Evolutionary conservation across 2,329 filamentous ascomycete species (phyloP).

Genomic region (Chrysoporthe puriensis): DNA sequence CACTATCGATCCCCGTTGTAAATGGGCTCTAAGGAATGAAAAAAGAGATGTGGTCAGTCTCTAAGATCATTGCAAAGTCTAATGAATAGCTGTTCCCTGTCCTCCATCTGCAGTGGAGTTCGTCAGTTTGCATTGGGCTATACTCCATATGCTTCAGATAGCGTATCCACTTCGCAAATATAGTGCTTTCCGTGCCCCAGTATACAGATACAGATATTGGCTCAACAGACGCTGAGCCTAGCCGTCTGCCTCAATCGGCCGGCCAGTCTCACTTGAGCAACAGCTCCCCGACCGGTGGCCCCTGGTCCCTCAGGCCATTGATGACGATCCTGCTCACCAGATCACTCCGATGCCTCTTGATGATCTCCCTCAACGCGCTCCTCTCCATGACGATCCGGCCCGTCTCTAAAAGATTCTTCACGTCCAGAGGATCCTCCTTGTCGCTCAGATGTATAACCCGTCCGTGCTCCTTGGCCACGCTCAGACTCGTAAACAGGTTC

Average conservation of each 20-base stretch:
- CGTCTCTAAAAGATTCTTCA: conserved; percentile 89
- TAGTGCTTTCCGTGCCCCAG: background rate
- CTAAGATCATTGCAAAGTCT: background rate
- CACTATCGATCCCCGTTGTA: background rate
- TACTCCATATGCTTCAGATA: background rate
- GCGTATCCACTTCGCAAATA: background rate
- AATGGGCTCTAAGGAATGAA: background rate
- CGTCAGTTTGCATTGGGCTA: background rate
- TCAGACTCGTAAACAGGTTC: conserved; percentile 69
- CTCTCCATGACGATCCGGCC: conserved; percentile 87
- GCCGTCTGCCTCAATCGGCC: background rate
- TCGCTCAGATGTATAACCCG: conserved; percentile 72
- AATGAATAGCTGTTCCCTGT: background rate
- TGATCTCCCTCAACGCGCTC: conserved; percentile 73
- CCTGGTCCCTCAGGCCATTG: conserved; percentile 42
- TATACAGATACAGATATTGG: background rate
- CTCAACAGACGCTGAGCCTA: background rate
- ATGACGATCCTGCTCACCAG: conserved; percentile 54
- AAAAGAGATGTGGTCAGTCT: background rate
- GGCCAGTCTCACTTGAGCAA: background rate
- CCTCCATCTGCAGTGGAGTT: background rate
- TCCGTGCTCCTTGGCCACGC: conserved; percentile 66
- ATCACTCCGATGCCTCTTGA: conserved; percentile 73
- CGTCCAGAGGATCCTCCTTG: conserved; percentile 64
- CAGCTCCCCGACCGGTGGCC: conserved; percentile 39